Percentiles rank a stretch among this genome's conserved stretches.
phyloP scores from a whole-genome alignment of 2,329 filamentous ascomycete species.

The Scedosporium aurantiacum region DNA sequence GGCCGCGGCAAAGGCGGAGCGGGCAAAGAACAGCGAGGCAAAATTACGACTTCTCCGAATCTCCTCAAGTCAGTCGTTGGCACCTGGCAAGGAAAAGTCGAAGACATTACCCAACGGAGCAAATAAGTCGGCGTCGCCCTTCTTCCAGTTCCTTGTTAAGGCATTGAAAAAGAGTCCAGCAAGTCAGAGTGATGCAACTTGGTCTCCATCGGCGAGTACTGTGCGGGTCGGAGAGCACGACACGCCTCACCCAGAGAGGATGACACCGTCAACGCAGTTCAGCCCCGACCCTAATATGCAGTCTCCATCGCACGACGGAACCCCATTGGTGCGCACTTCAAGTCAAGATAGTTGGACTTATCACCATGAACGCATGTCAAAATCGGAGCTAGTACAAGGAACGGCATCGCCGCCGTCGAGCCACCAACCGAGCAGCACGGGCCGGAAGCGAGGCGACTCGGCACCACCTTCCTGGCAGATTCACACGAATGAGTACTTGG shows the following conservation, averaged over 20 bases:
- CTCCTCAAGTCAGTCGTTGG: not conserved
- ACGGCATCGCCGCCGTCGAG: constrained; percentile 17
- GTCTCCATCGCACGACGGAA: not conserved
- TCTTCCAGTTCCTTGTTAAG: not conserved
- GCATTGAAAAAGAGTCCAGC: not conserved
- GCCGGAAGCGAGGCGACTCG: not conserved
- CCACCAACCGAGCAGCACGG: not conserved
- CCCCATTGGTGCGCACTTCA: not conserved
- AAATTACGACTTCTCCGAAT: not conserved
- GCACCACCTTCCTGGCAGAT: constrained; percentile 11
- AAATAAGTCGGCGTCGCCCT: not conserved
- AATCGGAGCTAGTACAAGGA: not conserved
- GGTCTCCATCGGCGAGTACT: not conserved
- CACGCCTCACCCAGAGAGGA: not conserved
- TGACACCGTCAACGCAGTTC: not conserved
- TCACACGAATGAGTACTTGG: constrained; percentile 4
- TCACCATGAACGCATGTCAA: constrained; percentile 3
- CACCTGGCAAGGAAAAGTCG: not conserved
- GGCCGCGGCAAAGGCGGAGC: not conserved
- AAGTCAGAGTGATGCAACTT: not conserved
- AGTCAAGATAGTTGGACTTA: not conserved
- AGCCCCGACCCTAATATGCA: not conserved
- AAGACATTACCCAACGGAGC: not conserved
- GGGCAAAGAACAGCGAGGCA: not conserved
- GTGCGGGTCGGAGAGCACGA: not conserved